Conservation (phyloP, 306 rosid species). For the Morella rubra region DNA sequence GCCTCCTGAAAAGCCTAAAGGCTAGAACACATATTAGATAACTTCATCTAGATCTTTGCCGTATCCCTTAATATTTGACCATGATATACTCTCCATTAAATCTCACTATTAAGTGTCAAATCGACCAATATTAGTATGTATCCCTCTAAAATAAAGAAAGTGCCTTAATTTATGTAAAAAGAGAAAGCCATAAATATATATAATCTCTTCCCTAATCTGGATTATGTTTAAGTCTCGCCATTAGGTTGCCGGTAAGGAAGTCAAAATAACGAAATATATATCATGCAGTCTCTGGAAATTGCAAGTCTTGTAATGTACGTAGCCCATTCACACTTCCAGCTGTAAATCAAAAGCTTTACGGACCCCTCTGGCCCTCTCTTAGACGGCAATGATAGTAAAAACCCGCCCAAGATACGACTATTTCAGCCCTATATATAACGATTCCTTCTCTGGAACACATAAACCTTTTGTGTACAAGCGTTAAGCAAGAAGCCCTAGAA, state of each 20-base stretch:
- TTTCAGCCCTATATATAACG: slow-evolving; percentile 13
- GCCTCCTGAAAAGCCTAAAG: not conserved
- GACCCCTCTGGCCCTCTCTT: slow-evolving; percentile 4
- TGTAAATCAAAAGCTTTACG: slow-evolving; percentile 17
- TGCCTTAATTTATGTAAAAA: not conserved
- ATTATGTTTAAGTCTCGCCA: not conserved
- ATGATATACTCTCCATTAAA: not conserved
- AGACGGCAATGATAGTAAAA: slow-evolving; percentile 4
- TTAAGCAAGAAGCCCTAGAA: slow-evolving; percentile 46
- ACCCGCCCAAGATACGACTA: slow-evolving; percentile 21
- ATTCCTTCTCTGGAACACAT: not conserved
- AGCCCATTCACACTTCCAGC: slow-evolving; percentile 22
- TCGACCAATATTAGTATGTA: not conserved
- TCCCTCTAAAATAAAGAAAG: not conserved
- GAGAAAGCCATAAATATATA: not conserved
- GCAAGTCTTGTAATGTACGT: not conserved
- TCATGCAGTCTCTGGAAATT: not conserved
- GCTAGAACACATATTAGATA: not conserved
- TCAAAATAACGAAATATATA: not conserved
- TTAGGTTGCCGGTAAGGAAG: not conserved
- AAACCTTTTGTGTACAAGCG: slow-evolving; percentile 37
- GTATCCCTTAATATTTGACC: not conserved
- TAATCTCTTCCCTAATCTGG: not conserved
- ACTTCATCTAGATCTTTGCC: not conserved
- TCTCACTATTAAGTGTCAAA: not conserved